phyloP scores from a whole-genome alignment of 768 basidiomycete species.

The Leccinum pellstonianum region DNA sequence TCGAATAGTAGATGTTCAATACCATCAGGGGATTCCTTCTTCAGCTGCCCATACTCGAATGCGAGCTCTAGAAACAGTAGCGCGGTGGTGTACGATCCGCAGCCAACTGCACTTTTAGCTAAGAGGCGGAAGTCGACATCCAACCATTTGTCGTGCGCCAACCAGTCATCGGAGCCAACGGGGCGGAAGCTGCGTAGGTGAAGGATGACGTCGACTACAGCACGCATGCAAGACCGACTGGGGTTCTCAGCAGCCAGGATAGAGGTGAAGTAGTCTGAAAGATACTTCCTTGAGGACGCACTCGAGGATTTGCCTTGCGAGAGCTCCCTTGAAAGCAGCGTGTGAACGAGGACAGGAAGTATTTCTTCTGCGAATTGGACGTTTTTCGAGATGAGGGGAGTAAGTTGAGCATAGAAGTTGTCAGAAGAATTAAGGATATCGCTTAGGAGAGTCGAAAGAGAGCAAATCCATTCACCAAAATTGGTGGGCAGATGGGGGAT shows the following conservation, averaged over 20 bases:
- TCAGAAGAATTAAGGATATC: conserved; percentile 54
- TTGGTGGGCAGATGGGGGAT: conserved; percentile 41
- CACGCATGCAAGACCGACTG: conserved; percentile 47
- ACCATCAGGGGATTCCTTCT: conserved; percentile 28
- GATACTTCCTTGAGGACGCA: conserved; percentile 16
- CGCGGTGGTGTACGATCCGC: conserved; percentile 86
- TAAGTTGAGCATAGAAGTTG: conserved; percentile 68
- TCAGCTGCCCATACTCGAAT: conserved; percentile 43
- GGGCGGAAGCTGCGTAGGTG: conserved; percentile 73
- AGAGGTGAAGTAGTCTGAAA: conserved; percentile 26
- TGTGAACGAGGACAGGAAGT: conserved; percentile 76
- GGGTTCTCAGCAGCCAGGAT: conserved; percentile 27
- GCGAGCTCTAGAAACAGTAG: conserved; percentile 87
- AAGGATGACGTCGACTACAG: conserved; percentile 72
- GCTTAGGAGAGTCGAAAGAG: conserved; percentile 54
- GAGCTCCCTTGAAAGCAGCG: conserved; percentile 45
- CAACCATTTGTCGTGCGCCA: conserved; percentile 81
- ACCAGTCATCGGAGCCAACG: conserved; percentile 34
- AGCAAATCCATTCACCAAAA: conserved; percentile 63
- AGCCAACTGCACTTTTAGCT: conserved; percentile 68
- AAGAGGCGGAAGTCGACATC: conserved; percentile 71
- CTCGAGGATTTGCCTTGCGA: conserved; percentile 6
- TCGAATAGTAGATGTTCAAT: conserved; percentile 80
- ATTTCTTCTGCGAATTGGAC: conserved; percentile 60
- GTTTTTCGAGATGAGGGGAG: conserved; percentile 54